Evolutionary conservation across 106 monocot genomes (phyloP), one percentile per base, ranked within the genome.

Genomic region (Amphibolis antarctica): DNA sequence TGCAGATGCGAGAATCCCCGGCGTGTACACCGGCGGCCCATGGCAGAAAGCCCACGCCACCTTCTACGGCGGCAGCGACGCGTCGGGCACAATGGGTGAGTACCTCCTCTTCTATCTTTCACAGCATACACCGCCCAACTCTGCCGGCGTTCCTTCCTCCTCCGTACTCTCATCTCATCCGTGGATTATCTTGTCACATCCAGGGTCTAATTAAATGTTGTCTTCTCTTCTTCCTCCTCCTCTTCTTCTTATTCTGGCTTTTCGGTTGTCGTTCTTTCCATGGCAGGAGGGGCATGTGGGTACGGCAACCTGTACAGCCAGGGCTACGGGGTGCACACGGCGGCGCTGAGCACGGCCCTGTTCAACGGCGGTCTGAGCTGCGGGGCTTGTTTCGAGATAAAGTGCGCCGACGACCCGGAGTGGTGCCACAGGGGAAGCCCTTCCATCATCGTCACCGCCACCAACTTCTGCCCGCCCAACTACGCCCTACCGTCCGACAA

Each of bases 381-480:
- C 68, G 89, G 85, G 6, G 31, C 89, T 1, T 90, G 89, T 72
- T 90, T 82, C 68, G 82, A 85, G 79, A 75, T 92, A 28, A 85
- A 73, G 66, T 85, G 85, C 75, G 56, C 61, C 28, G 75, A 72
- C 18, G 78, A 85, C 43, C 81, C 81, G 1, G 27, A 29, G 23
- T 81, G 81, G 85, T 85, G 85, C 69, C 66, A 72, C 28, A 11
- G 47, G 3, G 85, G 85, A 5, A 76, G 65, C 27, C 79, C 83
- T 27, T 81, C 85, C 60, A 81, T 85, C 61, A 60, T 80, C 63
- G 59, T 90, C 51, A 90, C 85, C 0, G 90, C 83, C 57, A 90
- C 90, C 60, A 90, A 90, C 69, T 90, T 90, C 76, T 90, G 90
- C 66, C 90, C 90, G 15, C 90, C 90, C 7, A 90, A 90, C 78